These are phyloP conservation scores for Citrus cavaleriei DNA, from an alignment of 345 rosid genomes.

Conservation along the genomic window DNA sequence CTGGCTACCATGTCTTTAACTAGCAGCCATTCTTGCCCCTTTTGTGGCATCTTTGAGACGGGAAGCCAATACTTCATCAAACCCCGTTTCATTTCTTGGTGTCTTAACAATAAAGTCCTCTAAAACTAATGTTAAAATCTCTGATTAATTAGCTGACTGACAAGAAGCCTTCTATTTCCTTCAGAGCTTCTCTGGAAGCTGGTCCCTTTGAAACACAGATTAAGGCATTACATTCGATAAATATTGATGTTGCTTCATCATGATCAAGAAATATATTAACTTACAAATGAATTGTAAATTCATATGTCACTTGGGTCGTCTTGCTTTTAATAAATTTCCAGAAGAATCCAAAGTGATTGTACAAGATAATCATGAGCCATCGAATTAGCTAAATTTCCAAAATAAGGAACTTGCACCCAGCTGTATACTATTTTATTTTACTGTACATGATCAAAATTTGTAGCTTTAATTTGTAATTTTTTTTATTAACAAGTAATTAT, in stretches of 20 bases:
- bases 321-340: too few relatives aligned
- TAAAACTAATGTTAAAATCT: constrained; percentile 45
- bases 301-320: constrained; percentile 25
- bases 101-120: constrained; percentile 51
- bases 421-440: too few relatives aligned
- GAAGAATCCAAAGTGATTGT: too few relatives aligned
- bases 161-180: constrained; percentile 41
- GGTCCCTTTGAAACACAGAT: constrained; percentile 26
- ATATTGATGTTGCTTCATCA: too few relatives aligned
- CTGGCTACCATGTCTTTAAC: constrained; percentile 43
- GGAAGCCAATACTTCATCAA: constrained; percentile 40
- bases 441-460: too few relatives aligned
- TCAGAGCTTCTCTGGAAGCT: constrained; percentile 40
- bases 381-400: too few relatives aligned
- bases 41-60: constrained; percentile 36
- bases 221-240: too few relatives aligned
- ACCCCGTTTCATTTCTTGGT: constrained; percentile 35
- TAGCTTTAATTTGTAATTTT: too few relatives aligned
- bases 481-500: too few relatives aligned
- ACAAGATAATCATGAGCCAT: too few relatives aligned
- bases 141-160: constrained; percentile 35
- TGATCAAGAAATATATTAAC: constrained; percentile 2
- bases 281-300: constrained; percentile 51
- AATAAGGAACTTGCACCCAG: too few relatives aligned
- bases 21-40: constrained; percentile 21